phyloP scores from a whole-genome alignment of 176 grass and related monocot genomes.

The sorghum (Sorghum bicolor) region Sorghum_bicolor_NCBIv3 NC_012875.2:47657001-47657500 shows the following conservation, averaged over 20 bases:
- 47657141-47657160: background rate
- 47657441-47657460: too few relatives aligned
- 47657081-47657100: background rate
- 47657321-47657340: too few relatives aligned
- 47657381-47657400: too few relatives aligned
- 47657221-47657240: background rate
- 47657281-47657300: slow-evolving; percentile 82
- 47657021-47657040: too few relatives aligned
- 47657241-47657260: slow-evolving; percentile 80
- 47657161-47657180: background rate
- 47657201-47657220: background rate
- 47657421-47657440: too few relatives aligned
- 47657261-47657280: slow-evolving; percentile 82
- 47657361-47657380: slow-evolving; percentile 73
- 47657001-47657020: too few relatives aligned
- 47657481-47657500: too few relatives aligned
- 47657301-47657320: too few relatives aligned
- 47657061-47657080: background rate
- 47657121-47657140: background rate
- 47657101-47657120: background rate
- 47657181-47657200: background rate
- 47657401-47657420: too few relatives aligned
- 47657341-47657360: slow-evolving; percentile 88
- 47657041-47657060: too few relatives aligned
- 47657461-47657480: too few relatives aligned